Percentiles rank a stretch among this genome's conserved stretches.
phyloP scores from a whole-genome alignment of 768 basidiomycete genomes.

The Naganishia vaughanmartiniae region DNA sequence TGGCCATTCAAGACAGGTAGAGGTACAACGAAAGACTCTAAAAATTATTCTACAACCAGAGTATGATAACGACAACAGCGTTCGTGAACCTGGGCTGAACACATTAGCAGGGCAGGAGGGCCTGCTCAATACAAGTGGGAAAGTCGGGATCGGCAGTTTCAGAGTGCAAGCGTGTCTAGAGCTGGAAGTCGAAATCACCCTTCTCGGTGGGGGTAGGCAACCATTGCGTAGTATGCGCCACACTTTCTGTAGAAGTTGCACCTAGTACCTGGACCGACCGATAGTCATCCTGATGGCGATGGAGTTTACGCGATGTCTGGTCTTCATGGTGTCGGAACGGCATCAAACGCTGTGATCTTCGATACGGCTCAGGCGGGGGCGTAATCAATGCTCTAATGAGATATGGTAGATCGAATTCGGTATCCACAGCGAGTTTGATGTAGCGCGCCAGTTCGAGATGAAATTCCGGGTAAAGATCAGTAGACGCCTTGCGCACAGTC shows the following conservation, averaged over 20 bases:
- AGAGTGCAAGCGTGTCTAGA: background rate
- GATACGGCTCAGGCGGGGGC: conserved; percentile 23
- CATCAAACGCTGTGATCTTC: background rate
- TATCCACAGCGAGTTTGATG: conserved; percentile 51
- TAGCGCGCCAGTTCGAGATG: conserved; percentile 93
- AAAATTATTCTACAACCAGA: background rate
- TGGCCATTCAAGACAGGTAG: background rate
- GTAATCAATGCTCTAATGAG: conserved; percentile 21
- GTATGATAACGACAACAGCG: background rate
- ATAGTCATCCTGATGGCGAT: background rate
- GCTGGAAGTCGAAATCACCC: conserved; percentile 13
- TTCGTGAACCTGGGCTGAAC: background rate
- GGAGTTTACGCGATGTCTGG: background rate
- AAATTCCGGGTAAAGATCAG: conserved; percentile 86
- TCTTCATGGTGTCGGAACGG: background rate
- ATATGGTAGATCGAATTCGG: conserved; percentile 26
- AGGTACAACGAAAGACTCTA: background rate
- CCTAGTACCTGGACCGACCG: background rate
- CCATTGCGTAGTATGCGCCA: background rate
- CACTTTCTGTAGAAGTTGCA: background rate
- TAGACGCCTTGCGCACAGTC: conserved; percentile 93
- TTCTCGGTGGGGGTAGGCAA: conserved; percentile 6
- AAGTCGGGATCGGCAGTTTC: background rate
- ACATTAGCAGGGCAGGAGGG: background rate
- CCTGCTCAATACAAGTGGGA: background rate